Conservation (phyloP, 2,329 filamentous ascomycete genomes). For the Monosporascus sp. region DNA sequence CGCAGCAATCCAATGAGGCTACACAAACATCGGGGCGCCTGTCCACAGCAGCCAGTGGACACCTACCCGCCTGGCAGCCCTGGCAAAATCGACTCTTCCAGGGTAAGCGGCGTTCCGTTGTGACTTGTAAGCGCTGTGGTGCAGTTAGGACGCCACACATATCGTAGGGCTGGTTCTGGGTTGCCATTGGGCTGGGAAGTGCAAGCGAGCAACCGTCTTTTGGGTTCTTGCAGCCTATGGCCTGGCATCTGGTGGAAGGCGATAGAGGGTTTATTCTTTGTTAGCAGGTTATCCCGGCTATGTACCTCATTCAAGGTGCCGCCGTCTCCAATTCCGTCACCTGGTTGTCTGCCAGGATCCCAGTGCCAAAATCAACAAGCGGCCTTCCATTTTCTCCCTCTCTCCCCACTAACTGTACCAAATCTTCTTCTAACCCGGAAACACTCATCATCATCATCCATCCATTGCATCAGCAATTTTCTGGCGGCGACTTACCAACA, state of each 20-base stretch:
- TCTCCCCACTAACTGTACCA: not conserved
- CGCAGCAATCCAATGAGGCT: too few relatives aligned
- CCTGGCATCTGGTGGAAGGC: not conserved
- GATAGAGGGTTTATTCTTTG: too few relatives aligned
- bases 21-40: too few relatives aligned
- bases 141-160: not conserved
- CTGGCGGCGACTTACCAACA: not conserved
- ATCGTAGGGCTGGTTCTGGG: not conserved
- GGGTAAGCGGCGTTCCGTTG: too few relatives aligned
- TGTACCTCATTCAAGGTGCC: not conserved
- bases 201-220: not conserved
- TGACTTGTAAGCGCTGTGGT: not conserved
- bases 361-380: not conserved
- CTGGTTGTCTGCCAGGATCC: not conserved
- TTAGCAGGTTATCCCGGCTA: too few relatives aligned
- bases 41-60: too few relatives aligned
- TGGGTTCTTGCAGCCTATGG: not conserved
- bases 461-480: not conserved
- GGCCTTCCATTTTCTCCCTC: not conserved
- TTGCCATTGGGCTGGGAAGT: not conserved
- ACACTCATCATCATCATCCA: not conserved
- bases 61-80: too few relatives aligned
- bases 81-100: too few relatives aligned
- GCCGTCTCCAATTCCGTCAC: not conserved
- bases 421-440: not conserved